phyloP scores from a whole-genome alignment of 2,329 filamentous ascomycete genomes.

The Curvularia hawaiiensis region DNA sequence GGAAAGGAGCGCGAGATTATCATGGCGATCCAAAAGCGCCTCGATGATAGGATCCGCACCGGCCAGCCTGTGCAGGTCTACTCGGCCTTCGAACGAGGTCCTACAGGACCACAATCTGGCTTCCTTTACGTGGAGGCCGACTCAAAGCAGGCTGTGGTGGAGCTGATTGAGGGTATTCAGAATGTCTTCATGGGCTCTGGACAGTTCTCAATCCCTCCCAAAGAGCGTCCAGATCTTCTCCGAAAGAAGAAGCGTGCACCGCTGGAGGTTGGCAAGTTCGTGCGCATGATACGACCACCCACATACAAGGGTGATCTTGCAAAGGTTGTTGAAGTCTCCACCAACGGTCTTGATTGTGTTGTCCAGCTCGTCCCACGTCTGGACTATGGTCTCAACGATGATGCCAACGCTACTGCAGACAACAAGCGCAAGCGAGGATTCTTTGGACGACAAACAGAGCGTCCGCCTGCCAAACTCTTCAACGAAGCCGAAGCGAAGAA shows the following conservation, averaged over 20 bases:
- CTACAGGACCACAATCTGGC: slow-evolving; percentile 79
- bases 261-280: slow-evolving; percentile 87
- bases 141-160: slow-evolving; percentile 82
- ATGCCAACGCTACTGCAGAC: slow-evolving; percentile 59
- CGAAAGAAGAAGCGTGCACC: slow-evolving; percentile 81
- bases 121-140: slow-evolving; percentile 95
- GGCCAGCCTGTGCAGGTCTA: slow-evolving; percentile 85
- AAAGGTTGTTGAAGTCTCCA: slow-evolving; percentile 89
- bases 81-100: slow-evolving; percentile 86
- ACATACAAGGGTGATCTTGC: slow-evolving; percentile 90
- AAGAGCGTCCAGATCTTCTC: slow-evolving; percentile 97
- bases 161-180: slow-evolving; percentile 80
- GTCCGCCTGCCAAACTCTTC: slow-evolving; percentile 88
- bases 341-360: slow-evolving; percentile 86
- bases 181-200: slow-evolving; percentile 90
- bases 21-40: slow-evolving; percentile 83
- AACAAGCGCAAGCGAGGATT: slow-evolving; percentile 78
- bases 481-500: slow-evolving; percentile 93
- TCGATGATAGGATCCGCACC: slow-evolving; percentile 78
- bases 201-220: slow-evolving; percentile 88
- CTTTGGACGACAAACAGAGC: slow-evolving; percentile 59
- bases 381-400: slow-evolving; percentile 89
- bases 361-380: slow-evolving; percentile 88
- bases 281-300: slow-evolving; percentile 78
- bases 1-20: slow-evolving; percentile 95